Evolutionary conservation across 805 yeast genomes (phyloP), one percentile per base, ranked within the genome.

Genomic region (Candida xyloterini): DNA sequence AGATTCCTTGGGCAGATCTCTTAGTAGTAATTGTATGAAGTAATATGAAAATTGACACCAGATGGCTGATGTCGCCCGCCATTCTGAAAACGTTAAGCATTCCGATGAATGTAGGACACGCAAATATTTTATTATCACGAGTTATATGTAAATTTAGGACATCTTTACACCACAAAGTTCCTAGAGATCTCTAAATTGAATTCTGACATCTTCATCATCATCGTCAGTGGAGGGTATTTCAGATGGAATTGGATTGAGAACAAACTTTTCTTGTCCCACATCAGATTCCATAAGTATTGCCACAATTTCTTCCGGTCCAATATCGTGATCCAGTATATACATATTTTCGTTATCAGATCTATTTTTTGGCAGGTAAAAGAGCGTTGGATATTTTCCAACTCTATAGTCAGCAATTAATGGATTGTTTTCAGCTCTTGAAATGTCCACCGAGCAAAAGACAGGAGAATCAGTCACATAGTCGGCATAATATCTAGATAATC

Each of bases 1-100:
- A 89, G 34, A 93, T 75, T 30, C 99, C 99, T 22, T 79, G 76
- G 33, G 84, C 79, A 6, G 95, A 81, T 44, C 69, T 70, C 40
- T 84, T 74, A 5, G 66, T 56, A 37, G 69, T 73, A 51, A 93
- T 87, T 28, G 88, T 77, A 39, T 78, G 81, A 35, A 91, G 67
- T 48, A 93, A 71, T 40, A 93, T 75, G 43, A 85, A 67, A 35
- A 87, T 85, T 52, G 95, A 81, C 13, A 83, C 78, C 61, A 87
- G 66, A 60, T 93, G 99, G 33, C 93, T 78, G 40, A 87, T 56
- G 57, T 93, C 99, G 21, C 91, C 65, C 1, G 52, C 52, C 10
- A 69, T 53, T 53, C 77, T 61, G 50, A 72, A 71, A 27, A 71
- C 47, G 48, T 73, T 74, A 55, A 66, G 53, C 58, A 50, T 65